Percentiles rank a stretch among this genome's conserved stretches.
Conservation (phyloP, 2,329 filamentous ascomycete genomes). For the Dactylellina drechsleri region DNA sequence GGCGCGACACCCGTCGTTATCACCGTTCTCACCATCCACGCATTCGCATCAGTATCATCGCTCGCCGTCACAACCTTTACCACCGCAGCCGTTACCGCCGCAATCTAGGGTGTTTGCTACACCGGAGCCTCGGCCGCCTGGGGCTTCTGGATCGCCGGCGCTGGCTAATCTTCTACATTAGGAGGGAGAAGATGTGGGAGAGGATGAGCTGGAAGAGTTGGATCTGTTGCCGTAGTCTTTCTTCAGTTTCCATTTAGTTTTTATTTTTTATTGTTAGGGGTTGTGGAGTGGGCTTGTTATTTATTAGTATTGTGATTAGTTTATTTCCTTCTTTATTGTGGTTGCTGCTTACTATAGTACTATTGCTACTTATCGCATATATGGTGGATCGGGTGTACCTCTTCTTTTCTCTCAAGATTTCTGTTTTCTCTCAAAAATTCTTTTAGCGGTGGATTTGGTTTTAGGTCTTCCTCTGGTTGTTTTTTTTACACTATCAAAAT, state of each 20-base stretch:
- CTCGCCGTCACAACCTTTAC: constrained; percentile 40
- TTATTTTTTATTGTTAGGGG: not conserved
- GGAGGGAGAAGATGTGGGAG: constrained; percentile 24
- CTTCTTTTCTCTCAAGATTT: not conserved
- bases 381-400: constrained; percentile 50
- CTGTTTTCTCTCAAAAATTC: no score
- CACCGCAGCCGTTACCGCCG: constrained; percentile 35
- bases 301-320: constrained; percentile 3
- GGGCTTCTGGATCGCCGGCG: constrained; percentile 58
- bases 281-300: constrained; percentile 9
- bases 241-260: not conserved
- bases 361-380: constrained; percentile 27
- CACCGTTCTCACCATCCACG: constrained; percentile 42
- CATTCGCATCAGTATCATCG: constrained; percentile 41
- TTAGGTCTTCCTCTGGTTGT: no score
- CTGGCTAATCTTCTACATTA: constrained; percentile 59
- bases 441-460: no score
- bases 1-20: constrained; percentile 30
- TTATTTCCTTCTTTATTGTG: constrained; percentile 11
- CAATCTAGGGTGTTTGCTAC: constrained; percentile 49
- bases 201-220: constrained; percentile 26
- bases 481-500: no score
- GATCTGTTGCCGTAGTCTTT: constrained; percentile 23
- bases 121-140: constrained; percentile 47
- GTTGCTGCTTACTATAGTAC: constrained; percentile 12